phyloP scores from a whole-genome alignment of 768 basidiomycete species.

The Lactarius deliciosus region DNA sequence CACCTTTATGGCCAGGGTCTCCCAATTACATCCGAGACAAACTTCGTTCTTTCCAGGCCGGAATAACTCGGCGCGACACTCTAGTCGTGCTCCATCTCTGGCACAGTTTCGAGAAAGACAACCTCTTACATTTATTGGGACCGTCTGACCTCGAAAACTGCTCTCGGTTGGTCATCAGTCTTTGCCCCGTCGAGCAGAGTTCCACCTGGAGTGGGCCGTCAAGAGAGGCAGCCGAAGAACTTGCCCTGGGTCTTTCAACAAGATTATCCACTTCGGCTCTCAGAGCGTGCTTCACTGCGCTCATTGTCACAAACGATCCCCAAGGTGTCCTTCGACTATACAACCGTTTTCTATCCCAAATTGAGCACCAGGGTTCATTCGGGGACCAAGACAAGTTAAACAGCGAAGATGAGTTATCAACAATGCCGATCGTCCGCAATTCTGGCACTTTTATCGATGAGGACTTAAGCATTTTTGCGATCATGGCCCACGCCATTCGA shows the following conservation, averaged over 20 bases:
- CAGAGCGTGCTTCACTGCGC: slow-evolving; percentile 47
- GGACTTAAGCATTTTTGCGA: slow-evolving; percentile 49
- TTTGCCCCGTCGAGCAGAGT: slow-evolving; percentile 32
- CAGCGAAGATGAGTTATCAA: slow-evolving; percentile 8
- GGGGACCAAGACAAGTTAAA: slow-evolving; percentile 1
- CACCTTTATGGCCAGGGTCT: slow-evolving; percentile 4
- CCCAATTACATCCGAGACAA: slow-evolving; percentile 34
- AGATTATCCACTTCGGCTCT: slow-evolving; percentile 49
- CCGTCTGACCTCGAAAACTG: slow-evolving; percentile 42
- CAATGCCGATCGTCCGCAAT: not conserved
- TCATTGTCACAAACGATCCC: slow-evolving; percentile 45
- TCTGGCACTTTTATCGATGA: slow-evolving; percentile 20
- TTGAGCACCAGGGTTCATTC: slow-evolving; percentile 6
- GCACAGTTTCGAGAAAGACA: slow-evolving; percentile 43
- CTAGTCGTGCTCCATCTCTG: slow-evolving; percentile 39
- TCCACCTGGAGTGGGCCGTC: slow-evolving; percentile 9
- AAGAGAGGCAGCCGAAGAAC: slow-evolving; percentile 35
- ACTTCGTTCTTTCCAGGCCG: slow-evolving; percentile 37
- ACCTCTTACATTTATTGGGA: slow-evolving; percentile 49
- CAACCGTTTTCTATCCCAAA: slow-evolving; percentile 15
- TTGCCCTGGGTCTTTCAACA: slow-evolving; percentile 41
- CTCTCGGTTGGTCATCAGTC: slow-evolving; percentile 39
- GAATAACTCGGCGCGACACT: slow-evolving; percentile 40
- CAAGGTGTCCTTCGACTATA: slow-evolving; percentile 45
- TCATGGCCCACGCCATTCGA: slow-evolving; percentile 61